Conservation (phyloP, 1,284 basidiomycete genomes). For the Leccinum solheimii region DNA sequence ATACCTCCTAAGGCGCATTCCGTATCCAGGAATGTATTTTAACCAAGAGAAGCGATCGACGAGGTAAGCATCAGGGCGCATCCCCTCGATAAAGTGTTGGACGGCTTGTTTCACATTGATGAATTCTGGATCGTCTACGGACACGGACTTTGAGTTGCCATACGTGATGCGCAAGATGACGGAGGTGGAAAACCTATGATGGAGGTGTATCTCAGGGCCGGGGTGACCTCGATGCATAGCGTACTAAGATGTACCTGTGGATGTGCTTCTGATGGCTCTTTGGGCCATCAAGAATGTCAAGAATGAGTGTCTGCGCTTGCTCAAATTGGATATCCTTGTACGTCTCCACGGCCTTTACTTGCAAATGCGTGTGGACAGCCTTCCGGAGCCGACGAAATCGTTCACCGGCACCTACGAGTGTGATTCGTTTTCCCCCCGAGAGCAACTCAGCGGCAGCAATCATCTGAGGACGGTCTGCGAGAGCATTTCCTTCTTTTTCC, state of each 20-base stretch:
- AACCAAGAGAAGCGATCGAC: constrained; percentile 63
- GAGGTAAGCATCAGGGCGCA: constrained; percentile 57
- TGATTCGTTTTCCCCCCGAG: constrained; percentile 31
- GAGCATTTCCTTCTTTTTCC: constrained; percentile 38
- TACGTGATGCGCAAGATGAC: constrained; percentile 68
- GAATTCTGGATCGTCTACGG: constrained; percentile 59
- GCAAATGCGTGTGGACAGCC: constrained; percentile 42
- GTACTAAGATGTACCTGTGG: constrained; percentile 20
- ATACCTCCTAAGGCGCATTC: constrained; percentile 35
- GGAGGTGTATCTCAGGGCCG: neutral
- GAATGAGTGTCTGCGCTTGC: constrained; percentile 37
- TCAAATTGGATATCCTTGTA: constrained; percentile 39
- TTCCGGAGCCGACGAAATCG: constrained; percentile 34
- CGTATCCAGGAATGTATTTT: constrained; percentile 36
- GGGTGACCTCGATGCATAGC: neutral
- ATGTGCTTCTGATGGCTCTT: constrained; percentile 36
- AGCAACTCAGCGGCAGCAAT: constrained; percentile 34
- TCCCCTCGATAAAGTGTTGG: constrained; percentile 48
- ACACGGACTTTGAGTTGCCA: constrained; percentile 51
- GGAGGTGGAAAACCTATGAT: constrained; percentile 56
- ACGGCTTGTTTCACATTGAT: constrained; percentile 47
- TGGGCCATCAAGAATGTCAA: constrained; percentile 41
- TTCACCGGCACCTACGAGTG: constrained; percentile 26
- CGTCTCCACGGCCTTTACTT: constrained; percentile 34
- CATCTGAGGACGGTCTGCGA: constrained; percentile 36